Evolutionary conservation across 257 asterid genomes (phyloP).

Genomic region (Penstemon davidsonii): DNA sequence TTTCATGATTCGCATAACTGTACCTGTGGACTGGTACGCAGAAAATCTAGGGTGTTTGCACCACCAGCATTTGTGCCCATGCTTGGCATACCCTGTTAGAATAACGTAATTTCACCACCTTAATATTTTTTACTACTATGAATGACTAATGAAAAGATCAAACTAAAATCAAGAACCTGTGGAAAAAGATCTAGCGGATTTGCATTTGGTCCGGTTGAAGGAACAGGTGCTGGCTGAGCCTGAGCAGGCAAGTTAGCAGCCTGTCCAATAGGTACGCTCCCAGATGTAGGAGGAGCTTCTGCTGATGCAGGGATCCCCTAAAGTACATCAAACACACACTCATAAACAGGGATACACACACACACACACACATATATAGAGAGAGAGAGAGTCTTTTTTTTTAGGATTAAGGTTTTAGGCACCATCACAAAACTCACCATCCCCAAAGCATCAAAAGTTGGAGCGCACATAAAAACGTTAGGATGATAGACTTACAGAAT

Average conservation of each 20-base stretch:
- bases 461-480: not conserved
- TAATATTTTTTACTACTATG: not conserved
- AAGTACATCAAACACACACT: conserved; percentile 17
- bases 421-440: not conserved
- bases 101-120: conserved; percentile 23
- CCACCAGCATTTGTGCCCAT: conserved; percentile 62
- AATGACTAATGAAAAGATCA: conserved; percentile 6
- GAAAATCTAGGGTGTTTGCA: conserved; percentile 67
- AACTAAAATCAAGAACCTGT: conserved; percentile 48
- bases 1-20: conserved; percentile 8
- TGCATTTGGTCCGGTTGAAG: conserved; percentile 73
- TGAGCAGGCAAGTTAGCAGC: conserved; percentile 47
- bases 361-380: not conserved
- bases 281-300: conserved; percentile 55
- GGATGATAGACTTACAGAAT: conserved; percentile 56
- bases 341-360: conserved; percentile 5
- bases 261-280: conserved; percentile 38
- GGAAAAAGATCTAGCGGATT: conserved; percentile 80
- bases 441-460: not conserved
- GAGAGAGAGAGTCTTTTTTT: not conserved
- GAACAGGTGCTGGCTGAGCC: conserved; percentile 51
- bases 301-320: conserved; percentile 80
- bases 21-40: conserved; percentile 81
- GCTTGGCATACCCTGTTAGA: conserved; percentile 61
- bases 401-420: not conserved